phyloP scores from a whole-genome alignment of 1,284 basidiomycete genomes.

The Ganoderma lucidum region DNA sequence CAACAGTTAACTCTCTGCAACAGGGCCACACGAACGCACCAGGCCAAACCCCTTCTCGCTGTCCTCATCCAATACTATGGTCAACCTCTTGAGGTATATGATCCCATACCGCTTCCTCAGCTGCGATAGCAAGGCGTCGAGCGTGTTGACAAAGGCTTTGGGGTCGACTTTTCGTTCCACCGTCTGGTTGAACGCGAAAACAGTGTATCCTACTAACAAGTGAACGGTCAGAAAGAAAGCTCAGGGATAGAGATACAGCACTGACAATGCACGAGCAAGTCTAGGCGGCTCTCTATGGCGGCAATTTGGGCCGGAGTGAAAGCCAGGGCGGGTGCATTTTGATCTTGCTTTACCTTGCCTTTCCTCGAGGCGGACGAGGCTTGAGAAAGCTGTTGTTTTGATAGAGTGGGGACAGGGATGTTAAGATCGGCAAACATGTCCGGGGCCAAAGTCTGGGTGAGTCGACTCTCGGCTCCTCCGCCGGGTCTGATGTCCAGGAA shows the following conservation, averaged over 20 bases:
- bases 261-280: slow-evolving; percentile 55
- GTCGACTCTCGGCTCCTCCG: not conserved
- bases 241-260: slow-evolving; percentile 14
- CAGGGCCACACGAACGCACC: slow-evolving; percentile 48
- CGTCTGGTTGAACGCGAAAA: slow-evolving; percentile 76
- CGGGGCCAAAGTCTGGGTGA: not conserved
- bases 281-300: slow-evolving; percentile 51
- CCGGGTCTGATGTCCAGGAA: too few species aligned
- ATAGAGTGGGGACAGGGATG: slow-evolving; percentile 45
- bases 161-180: slow-evolving; percentile 73
- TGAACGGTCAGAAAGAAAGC: slow-evolving; percentile 28
- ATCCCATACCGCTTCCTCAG: slow-evolving; percentile 64
- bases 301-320: slow-evolving; percentile 50
- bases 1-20: not conserved
- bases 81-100: slow-evolving; percentile 72
- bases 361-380: slow-evolving; percentile 45
- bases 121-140: slow-evolving; percentile 60
- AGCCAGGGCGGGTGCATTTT: slow-evolving; percentile 28
- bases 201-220: slow-evolving; percentile 78
- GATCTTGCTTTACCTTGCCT: slow-evolving; percentile 49
- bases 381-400: slow-evolving; percentile 29
- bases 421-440: slow-evolving; percentile 54
- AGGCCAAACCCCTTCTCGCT: slow-evolving; percentile 85
- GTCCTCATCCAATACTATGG: slow-evolving; percentile 76
- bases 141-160: slow-evolving; percentile 68